Conservation (phyloP, 2,329 filamentous ascomycete species). For the Alternaria angustiovoidea region DNA sequence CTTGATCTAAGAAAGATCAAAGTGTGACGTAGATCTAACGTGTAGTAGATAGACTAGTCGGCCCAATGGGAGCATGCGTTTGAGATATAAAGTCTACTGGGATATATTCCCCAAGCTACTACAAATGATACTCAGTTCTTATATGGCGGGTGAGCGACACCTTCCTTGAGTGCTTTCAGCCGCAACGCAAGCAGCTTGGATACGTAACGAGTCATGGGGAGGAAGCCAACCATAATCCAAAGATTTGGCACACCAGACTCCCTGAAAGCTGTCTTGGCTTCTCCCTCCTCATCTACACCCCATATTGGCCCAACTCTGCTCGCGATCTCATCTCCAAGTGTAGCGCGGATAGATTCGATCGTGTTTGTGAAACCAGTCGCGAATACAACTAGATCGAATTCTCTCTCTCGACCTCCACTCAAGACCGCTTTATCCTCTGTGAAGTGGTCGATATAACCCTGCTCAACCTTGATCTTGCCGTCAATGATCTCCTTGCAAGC, state of each 20-base stretch:
- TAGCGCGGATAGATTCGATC: slow-evolving; percentile 65
- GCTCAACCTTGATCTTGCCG: slow-evolving; percentile 67
- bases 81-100: too few relatives aligned
- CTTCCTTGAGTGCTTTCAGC: slow-evolving; percentile 13
- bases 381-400: slow-evolving; percentile 68
- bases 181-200: slow-evolving; percentile 17
- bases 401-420: slow-evolving; percentile 63
- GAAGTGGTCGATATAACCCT: slow-evolving; percentile 61
- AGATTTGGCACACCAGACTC: slow-evolving; percentile 18
- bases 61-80: too few relatives aligned
- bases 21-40: too few relatives aligned
- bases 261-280: slow-evolving; percentile 29
- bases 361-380: slow-evolving; percentile 70
- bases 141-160: slow-evolving; percentile 4
- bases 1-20: too few relatives aligned
- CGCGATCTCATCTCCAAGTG: slow-evolving; percentile 71
- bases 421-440: slow-evolving; percentile 52
- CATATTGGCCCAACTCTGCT: slow-evolving; percentile 60
- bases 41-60: too few relatives aligned
- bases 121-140: not conserved
- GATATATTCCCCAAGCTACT: not conserved
- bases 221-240: slow-evolving; percentile 15
- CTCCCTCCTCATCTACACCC: slow-evolving; percentile 47
- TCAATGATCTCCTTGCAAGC: slow-evolving; percentile 67
- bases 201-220: slow-evolving; percentile 6